Conservation (phyloP, 2,329 filamentous ascomycete genomes). For the Myriosclerotinia scirpicola region DNA sequence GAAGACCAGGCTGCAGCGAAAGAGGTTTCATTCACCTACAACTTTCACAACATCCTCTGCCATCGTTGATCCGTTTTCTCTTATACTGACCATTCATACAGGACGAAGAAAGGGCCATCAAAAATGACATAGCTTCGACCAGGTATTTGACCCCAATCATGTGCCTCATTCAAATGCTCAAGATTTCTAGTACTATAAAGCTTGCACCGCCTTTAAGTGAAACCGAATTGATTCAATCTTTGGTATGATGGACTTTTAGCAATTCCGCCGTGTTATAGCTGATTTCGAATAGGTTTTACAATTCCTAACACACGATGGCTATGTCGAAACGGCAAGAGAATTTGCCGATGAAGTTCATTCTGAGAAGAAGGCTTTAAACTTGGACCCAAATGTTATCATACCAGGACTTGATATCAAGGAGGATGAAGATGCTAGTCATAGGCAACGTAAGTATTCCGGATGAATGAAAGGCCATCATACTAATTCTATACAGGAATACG, state of each 20-base stretch:
- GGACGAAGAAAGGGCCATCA: conserved; percentile 37
- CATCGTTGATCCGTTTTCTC: neutral
- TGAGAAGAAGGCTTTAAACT: conserved; percentile 69
- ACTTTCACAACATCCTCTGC: neutral
- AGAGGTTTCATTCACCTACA: neutral
- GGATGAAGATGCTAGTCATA: conserved; percentile 80
- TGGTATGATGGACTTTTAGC: conserved; percentile 52
- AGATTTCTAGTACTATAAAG: conserved; percentile 42
- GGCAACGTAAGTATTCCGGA: conserved; percentile 66
- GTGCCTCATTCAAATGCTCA: neutral
- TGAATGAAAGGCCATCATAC: conserved; percentile 1
- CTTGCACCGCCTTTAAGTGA: conserved; percentile 66
- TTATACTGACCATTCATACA: conserved; percentile 25
- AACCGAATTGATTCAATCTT: conserved; percentile 74
- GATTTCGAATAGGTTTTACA: conserved; percentile 59
- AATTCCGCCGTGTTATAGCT: conserved; percentile 13
- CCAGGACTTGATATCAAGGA: conserved; percentile 69
- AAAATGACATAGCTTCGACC: conserved; percentile 54
- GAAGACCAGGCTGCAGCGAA: neutral
- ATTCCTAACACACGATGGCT: conserved; percentile 92
- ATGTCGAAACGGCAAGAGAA: conserved; percentile 85
- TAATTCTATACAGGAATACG: conserved; percentile 67
- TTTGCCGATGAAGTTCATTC: conserved; percentile 79
- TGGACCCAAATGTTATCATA: conserved; percentile 53
- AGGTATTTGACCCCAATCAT: conserved; percentile 38